A percentile compares a stretch with the other conserved stretches of the same genome.
Conservation (phyloP, 257 asterid species). For the Ilex aquifolium region DNA sequence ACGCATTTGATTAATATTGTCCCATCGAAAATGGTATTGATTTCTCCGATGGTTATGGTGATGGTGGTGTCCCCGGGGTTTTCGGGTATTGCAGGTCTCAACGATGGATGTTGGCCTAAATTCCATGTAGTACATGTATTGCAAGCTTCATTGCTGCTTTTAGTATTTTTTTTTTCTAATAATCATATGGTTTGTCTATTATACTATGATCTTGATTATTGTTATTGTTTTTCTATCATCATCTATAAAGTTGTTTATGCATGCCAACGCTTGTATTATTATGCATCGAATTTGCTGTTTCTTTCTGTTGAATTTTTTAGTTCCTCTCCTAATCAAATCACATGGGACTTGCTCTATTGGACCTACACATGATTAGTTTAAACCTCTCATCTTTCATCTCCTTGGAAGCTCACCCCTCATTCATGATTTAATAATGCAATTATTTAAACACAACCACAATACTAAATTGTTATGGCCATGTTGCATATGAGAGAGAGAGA, state of each 20-base stretch:
- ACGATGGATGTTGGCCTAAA: conserved; percentile 43
- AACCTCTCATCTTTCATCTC: no score
- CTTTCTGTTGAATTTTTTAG: conserved; percentile 29
- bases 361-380: conserved; percentile 35
- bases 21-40: no score
- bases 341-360: conserved; percentile 71
- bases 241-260: conserved; percentile 47
- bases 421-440: no score
- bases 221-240: conserved; percentile 14
- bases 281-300: conserved; percentile 56
- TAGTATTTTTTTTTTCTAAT: not conserved
- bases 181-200: not conserved
- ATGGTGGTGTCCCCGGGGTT: not conserved
- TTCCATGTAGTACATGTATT: conserved; percentile 46
- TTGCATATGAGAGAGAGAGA: no score
- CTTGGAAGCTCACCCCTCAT: no score
- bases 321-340: conserved; percentile 73
- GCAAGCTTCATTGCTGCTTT: conserved; percentile 21
- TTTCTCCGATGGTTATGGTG: no score
- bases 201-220: conserved; percentile 8
- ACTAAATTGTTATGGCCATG: no score
- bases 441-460: no score
- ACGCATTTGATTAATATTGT: no score
- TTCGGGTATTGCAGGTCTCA: conserved; percentile 21
- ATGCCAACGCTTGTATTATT: conserved; percentile 48